Conservation (phyloP, 805 yeast genomes). For the Scheffersomyces amazonensis region DNA sequence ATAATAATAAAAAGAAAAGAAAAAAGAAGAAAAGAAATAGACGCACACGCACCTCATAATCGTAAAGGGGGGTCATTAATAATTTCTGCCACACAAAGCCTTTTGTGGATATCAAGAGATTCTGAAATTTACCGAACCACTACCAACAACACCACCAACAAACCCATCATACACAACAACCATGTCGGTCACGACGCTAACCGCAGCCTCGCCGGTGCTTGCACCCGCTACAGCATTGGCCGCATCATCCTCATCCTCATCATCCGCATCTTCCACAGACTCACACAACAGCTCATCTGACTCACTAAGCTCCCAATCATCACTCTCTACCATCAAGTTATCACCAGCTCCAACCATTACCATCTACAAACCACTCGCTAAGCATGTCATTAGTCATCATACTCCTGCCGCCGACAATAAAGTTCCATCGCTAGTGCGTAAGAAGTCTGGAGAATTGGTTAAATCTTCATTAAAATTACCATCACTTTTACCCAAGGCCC, state of each 20-base stretch:
- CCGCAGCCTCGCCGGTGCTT: too few relatives aligned
- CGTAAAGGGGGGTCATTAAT: too few relatives aligned
- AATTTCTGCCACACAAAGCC: neutral
- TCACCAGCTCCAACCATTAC: conserved; percentile 3
- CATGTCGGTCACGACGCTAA: conserved; percentile 4
- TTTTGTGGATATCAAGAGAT: too few relatives aligned
- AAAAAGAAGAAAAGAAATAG: too few relatives aligned
- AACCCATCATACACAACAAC: conserved; percentile 6
- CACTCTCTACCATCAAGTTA: conserved; percentile 10
- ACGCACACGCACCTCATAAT: too few relatives aligned
- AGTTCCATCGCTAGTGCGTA: conserved; percentile 50
- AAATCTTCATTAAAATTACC: conserved; percentile 67
- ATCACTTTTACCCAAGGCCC: conserved; percentile 16
- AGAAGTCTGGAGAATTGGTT: conserved; percentile 83
- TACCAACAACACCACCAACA: neutral
- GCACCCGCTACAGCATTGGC: neutral
- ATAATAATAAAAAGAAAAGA: too few relatives aligned
- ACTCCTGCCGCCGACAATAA: too few relatives aligned
- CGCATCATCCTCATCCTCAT: neutral
- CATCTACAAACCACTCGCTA: neutral
- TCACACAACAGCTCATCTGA: conserved; percentile 7
- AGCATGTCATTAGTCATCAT: neutral
- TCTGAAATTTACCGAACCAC: too few relatives aligned
- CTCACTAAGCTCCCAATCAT: conserved; percentile 9
- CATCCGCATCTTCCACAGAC: neutral